These are phyloP conservation scores for Saccharomyces hybrid DNA, from an alignment of 1,139 yeast species.

Conservation along the genomic window DNA sequence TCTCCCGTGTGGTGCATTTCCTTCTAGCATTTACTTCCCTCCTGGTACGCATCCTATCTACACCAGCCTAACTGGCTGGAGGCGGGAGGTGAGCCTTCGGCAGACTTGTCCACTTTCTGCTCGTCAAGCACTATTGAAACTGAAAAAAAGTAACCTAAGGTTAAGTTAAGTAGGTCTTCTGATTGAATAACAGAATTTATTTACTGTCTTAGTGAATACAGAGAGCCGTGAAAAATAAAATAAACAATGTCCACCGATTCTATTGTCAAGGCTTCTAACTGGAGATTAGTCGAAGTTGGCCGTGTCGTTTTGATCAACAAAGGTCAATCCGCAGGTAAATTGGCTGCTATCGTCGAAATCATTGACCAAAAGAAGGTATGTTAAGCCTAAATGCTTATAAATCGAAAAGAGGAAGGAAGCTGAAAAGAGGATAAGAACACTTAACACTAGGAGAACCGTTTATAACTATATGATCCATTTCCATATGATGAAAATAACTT, in stretches of 20 bases:
- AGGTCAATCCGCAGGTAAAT: constrained; percentile 62
- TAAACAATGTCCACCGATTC: constrained; percentile 53
- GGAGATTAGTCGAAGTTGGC: constrained; percentile 99
- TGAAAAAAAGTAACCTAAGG: not conserved
- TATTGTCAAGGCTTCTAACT: constrained; percentile 92
- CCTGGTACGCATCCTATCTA: not conserved
- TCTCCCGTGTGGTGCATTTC: not conserved
- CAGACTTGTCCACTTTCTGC: not conserved
- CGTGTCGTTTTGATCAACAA: constrained; percentile 92
- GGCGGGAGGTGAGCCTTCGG: not conserved
- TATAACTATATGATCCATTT: too few relatives aligned
- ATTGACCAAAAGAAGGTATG: constrained; percentile 98
- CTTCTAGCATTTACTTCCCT: not conserved
- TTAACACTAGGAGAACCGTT: too few relatives aligned
- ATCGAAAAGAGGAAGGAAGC: not conserved
- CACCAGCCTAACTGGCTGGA: not conserved
- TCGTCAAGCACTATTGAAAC: not conserved
- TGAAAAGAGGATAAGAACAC: too few relatives aligned
- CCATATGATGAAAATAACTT: too few relatives aligned
- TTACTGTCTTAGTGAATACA: constrained; percentile 4
- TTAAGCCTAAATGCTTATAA: constrained; percentile 21
- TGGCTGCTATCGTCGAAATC: constrained; percentile 96
- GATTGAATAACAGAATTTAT: not conserved
- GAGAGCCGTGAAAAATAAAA: constrained; percentile 13
- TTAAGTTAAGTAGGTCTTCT: not conserved